A percentile compares a stretch with the other conserved stretches of the same genome.
These are phyloP conservation scores for Coprinellus micaceus DNA, from an alignment of 768 basidiomycete genomes.

Conservation along the genomic window DNA sequence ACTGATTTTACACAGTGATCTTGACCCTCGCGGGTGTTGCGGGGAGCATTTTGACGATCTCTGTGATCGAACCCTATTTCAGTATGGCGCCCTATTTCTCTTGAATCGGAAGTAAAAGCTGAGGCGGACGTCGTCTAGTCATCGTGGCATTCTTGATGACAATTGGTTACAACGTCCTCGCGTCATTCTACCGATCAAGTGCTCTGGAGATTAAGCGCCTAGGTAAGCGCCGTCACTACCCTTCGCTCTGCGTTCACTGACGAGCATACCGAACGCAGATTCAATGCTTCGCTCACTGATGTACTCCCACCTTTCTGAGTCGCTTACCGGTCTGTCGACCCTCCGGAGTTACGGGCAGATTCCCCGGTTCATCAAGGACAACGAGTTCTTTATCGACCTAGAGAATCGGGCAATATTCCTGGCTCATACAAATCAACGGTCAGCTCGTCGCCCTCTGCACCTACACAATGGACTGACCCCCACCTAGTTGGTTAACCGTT, in stretches of 20 bases:
- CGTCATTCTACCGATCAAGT: slow-evolving; percentile 65
- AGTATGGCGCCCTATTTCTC: slow-evolving; percentile 36
- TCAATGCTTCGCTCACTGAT: slow-evolving; percentile 69
- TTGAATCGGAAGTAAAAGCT: neutral
- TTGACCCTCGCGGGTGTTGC: slow-evolving; percentile 48
- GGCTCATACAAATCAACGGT: slow-evolving; percentile 65
- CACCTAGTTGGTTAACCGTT: slow-evolving; percentile 60
- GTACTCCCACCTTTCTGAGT: slow-evolving; percentile 78
- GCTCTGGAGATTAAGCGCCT: slow-evolving; percentile 67
- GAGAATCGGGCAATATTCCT: slow-evolving; percentile 71
- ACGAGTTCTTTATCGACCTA: slow-evolving; percentile 64
- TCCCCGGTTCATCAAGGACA: slow-evolving; percentile 58
- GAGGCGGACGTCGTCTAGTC: slow-evolving; percentile 31
- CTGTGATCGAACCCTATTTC: slow-evolving; percentile 59
- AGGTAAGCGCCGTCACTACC: slow-evolving; percentile 19
- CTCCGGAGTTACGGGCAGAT: slow-evolving; percentile 71
- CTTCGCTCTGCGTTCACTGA: neutral
- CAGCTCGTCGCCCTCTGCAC: neutral
- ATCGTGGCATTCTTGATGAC: slow-evolving; percentile 50
- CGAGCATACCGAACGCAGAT: slow-evolving; percentile 35
- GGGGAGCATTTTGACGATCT: slow-evolving; percentile 53
- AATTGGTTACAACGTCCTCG: slow-evolving; percentile 62
- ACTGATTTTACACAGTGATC: slow-evolving; percentile 31
- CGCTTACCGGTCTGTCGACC: slow-evolving; percentile 62
- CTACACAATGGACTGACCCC: neutral